Evolutionary conservation across 2,329 filamentous ascomycete species (phyloP).

Genomic region (Lasiodiplodia theobromae): DNA sequence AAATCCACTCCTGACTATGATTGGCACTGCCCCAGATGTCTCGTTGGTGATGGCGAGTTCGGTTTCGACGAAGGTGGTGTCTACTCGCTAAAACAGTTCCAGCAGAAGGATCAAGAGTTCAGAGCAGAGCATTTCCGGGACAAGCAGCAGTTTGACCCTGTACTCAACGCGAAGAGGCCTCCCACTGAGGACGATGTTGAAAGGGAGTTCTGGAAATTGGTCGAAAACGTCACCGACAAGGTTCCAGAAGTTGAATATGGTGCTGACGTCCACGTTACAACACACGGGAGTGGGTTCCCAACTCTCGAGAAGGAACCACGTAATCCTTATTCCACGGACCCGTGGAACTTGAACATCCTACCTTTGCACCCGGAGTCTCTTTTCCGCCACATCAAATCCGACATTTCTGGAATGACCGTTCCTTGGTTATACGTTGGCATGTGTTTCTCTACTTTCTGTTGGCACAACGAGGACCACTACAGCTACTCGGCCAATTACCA

Average conservation of each 20-base stretch:
- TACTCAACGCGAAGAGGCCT: conserved; percentile 78
- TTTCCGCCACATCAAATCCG: conserved; percentile 96
- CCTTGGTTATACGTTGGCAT: conserved; percentile 99
- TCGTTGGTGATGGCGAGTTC: conserved; percentile 95
- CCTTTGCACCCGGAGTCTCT: conserved; percentile 90
- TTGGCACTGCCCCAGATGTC: conserved; percentile 94
- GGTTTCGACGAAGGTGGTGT: conserved; percentile 96
- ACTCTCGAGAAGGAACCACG: conserved; percentile 90
- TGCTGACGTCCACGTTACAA: conserved; percentile 97
- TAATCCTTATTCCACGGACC: conserved; percentile 85
- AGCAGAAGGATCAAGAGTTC: conserved; percentile 94
- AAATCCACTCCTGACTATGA: conserved; percentile 80
- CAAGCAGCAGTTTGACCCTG: conserved; percentile 86
- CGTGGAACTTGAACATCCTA: conserved; percentile 94
- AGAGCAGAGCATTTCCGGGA: conserved; percentile 92
- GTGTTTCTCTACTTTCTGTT: conserved; percentile 99
- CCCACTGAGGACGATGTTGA: conserved; percentile 96
- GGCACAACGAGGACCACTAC: conserved; percentile 99
- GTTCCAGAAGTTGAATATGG: conserved; percentile 94
- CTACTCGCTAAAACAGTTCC: conserved; percentile 94
- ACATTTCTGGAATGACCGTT: conserved; percentile 98
- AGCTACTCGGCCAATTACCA: conserved; percentile 98
- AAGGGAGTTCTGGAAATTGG: conserved; percentile 93
- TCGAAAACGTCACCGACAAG: conserved; percentile 91
- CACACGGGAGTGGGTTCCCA: conserved; percentile 95